Base-by-base conservation (phyloP, 768 basidiomycete species). In the Omphalotus guepiniiformis region DNA sequence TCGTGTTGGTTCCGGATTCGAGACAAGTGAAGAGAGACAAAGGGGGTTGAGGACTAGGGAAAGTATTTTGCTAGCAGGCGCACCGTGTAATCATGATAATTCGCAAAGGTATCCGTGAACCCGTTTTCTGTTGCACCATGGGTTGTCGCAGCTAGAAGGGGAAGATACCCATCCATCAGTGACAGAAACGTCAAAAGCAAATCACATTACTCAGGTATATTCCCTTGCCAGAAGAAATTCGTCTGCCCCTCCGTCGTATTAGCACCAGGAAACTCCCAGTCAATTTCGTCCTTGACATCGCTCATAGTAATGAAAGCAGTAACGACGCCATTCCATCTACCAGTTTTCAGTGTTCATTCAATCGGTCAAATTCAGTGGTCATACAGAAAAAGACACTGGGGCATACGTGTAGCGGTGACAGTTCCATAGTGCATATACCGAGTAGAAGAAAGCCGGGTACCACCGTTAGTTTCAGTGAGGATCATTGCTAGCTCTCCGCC, bases 291-390 rank as follows among this genome's bases (percentile, higher is more conserved):
- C 61, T 87, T 89, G 56, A 90, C 74, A 53, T 84, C 79, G 55
- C 78, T 80, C 90, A 92, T 92, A 4, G 83, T 85, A 57, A 90
- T 88, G 66, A 86, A 87, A 7, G 91, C 90, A 1, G 85, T 83
- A 44, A 94, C 85, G 6, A 93, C 82, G 27, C 90, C 90, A 15
- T 61, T 73, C 88, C 87, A 90, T 48, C 79, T 77, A 34, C 85
- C 80, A 1, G 88, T 85, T 67, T 89, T 90, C 54, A 89, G 85
- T 86, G 55, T 25, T 48, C 23, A 38, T 9, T 16, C 3, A 42
- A 37, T 19, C 13, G 45, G 7, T 37, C 34, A 35, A 36, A 7
- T 7, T 48, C 6, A 32, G 22, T 21, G 39, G 7, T 23, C 23
- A 21, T 23, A 41, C 32, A 19, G 9, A 15, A 44, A 18, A 18